Percentiles rank a stretch among this genome's conserved stretches.
These are phyloP conservation scores for Tilletia walkeri DNA, from an alignment of 1,284 basidiomycete species.

Conservation along the genomic window DNA sequence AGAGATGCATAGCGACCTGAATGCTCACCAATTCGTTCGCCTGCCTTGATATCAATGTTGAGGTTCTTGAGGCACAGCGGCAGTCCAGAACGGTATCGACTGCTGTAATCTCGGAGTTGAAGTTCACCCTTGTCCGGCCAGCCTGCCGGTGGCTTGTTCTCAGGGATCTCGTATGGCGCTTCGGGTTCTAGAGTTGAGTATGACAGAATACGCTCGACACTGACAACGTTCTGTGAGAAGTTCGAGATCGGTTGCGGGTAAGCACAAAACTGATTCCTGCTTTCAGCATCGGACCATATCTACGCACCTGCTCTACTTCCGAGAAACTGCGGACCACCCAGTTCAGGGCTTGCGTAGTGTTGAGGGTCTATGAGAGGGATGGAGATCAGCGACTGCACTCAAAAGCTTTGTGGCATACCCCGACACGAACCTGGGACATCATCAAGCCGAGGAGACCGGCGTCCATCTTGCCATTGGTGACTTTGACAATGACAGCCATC, in stretches of 20 bases:
- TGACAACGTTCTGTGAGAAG: constrained; percentile 76
- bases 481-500: constrained; percentile 66
- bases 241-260: neutral
- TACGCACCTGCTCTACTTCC: constrained; percentile 68
- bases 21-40: constrained; percentile 71
- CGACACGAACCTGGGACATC: constrained; percentile 61
- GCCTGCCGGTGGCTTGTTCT: constrained; percentile 48
- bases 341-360: constrained; percentile 61
- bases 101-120: constrained; percentile 76
- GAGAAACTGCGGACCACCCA: constrained; percentile 87
- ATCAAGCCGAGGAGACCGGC: constrained; percentile 89
- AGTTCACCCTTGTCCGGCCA: constrained; percentile 80
- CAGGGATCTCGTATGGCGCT: constrained; percentile 63
- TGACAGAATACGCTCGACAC: constrained; percentile 62
- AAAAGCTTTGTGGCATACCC: neutral
- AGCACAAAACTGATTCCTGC: neutral
- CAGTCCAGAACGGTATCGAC: constrained; percentile 77
- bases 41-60: constrained; percentile 65
- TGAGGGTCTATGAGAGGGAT: constrained; percentile 66
- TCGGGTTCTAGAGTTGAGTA: constrained; percentile 75
- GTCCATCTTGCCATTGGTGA: constrained; percentile 65
- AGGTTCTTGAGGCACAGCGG: constrained; percentile 76
- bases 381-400: neutral
- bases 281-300: neutral
- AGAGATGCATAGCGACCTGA: constrained; percentile 19